A percentile compares a stretch with the other conserved stretches of the same genome.
Evolutionary conservation across 2,329 filamentous ascomycete species (phyloP).

Genomic region (Fusarium sp.): DNA sequence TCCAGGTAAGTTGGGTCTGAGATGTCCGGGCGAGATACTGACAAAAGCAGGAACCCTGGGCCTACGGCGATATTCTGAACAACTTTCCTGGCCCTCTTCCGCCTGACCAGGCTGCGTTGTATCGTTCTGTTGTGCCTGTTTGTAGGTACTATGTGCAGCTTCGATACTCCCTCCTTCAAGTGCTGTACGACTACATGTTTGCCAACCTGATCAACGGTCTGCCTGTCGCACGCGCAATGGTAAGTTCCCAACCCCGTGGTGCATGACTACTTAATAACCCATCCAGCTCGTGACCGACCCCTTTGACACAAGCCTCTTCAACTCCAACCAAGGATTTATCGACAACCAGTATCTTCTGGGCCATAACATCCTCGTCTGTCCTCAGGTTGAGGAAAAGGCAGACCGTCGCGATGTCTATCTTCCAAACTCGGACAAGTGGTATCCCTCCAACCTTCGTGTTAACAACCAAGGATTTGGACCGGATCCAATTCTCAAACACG

Average conservation of each 20-base stretch:
- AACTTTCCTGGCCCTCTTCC: background rate
- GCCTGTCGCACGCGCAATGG: background rate
- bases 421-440: background rate
- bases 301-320: background rate
- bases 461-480: background rate
- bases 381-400: background rate
- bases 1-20: background rate
- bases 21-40: fast-evolving
- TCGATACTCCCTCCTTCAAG: background rate
- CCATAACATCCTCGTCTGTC: background rate
- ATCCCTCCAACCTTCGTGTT: background rate
- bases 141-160: constrained; percentile 3
- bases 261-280: fast-evolving
- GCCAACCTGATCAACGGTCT: background rate
- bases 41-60: background rate
- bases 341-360: background rate
- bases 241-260: fast-evolving
- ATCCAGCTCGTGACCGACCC: background rate
- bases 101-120: background rate
- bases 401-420: background rate
- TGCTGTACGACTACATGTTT: background rate
- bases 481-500: background rate
- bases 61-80: background rate
- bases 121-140: background rate
- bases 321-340: background rate